A percentile compares a stretch with the other conserved stretches of the same genome.
Conservation (phyloP, 2,329 filamentous ascomycete species). For the Fusarium sp. region DNA sequence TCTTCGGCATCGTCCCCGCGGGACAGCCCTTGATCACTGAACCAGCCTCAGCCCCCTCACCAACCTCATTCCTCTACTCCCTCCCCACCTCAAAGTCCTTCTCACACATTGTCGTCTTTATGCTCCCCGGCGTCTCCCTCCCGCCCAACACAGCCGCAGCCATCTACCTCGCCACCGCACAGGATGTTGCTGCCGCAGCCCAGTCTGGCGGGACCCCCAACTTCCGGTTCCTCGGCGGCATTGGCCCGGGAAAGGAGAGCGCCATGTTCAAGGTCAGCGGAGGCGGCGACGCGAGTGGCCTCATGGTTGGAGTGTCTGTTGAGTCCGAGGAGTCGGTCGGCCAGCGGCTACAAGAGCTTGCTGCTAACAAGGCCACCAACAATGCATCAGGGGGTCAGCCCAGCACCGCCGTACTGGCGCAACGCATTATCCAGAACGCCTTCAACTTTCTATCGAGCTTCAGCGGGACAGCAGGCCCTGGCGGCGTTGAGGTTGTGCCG, state of each 20-base stretch:
- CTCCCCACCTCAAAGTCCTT: constrained; percentile 67
- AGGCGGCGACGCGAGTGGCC: constrained; percentile 52
- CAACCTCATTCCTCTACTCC: constrained; percentile 68
- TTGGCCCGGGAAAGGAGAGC: constrained; percentile 90
- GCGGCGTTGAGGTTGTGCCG: constrained; percentile 88
- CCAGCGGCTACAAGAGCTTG: constrained; percentile 73
- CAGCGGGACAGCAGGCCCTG: constrained; percentile 70
- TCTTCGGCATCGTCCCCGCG: constrained; percentile 72
- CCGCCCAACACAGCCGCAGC: constrained; percentile 84
- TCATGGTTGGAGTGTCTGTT: constrained; percentile 85
- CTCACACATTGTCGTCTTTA: constrained; percentile 88
- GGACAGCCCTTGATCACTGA: constrained; percentile 68
- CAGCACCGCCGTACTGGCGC: constrained; percentile 83
- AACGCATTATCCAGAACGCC: constrained; percentile 94
- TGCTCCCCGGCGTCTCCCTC: constrained; percentile 81
- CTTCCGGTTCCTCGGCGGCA: constrained; percentile 88
- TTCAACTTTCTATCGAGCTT: constrained; percentile 97
- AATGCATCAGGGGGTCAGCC: constrained; percentile 54
- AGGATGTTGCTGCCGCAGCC: constrained; percentile 54
- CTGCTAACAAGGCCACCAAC: constrained; percentile 44
- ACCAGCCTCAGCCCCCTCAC: constrained; percentile 65
- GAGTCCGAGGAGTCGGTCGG: constrained; percentile 81
- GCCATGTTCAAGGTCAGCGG: constrained; percentile 86
- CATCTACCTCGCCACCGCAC: constrained; percentile 80
- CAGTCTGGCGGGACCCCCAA: constrained; percentile 61